Evolutionary conservation across 202 grass and related monocot species (phyloP).

Genomic region (Musa balbisiana): DNA sequence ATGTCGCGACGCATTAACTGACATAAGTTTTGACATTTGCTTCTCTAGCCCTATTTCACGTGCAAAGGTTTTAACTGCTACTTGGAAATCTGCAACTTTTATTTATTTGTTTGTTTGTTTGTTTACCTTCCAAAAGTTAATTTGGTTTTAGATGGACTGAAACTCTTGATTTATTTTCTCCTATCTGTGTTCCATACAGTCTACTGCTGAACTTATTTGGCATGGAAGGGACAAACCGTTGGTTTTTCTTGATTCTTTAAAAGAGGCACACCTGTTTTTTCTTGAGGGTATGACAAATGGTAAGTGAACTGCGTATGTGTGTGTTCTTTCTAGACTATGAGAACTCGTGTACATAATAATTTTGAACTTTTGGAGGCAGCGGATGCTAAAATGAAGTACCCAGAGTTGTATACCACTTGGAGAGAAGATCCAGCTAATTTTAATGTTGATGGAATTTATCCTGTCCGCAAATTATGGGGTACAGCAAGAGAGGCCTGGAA

Average conservation of each 20-base stretch:
- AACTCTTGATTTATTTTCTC: neutral
- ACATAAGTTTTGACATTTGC: slow-evolving; percentile 53
- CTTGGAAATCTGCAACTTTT: neutral
- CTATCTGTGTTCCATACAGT: slow-evolving; percentile 25
- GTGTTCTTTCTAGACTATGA: neutral
- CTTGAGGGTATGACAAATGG: slow-evolving; percentile 88
- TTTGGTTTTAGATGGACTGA: neutral
- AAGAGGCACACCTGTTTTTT: slow-evolving; percentile 80
- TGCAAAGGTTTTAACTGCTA: slow-evolving; percentile 43
- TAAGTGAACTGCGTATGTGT: slow-evolving; percentile 19
- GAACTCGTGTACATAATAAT: slow-evolving; percentile 2
- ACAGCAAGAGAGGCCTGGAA: slow-evolving; percentile 62
- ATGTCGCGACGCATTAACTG: slow-evolving; percentile 49
- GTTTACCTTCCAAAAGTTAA: neutral
- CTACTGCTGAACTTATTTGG: slow-evolving; percentile 62
- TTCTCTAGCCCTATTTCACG: slow-evolving; percentile 79
- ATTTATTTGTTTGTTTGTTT: neutral
- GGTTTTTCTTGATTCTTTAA: slow-evolving; percentile 65
- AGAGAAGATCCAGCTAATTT: slow-evolving; percentile 76
- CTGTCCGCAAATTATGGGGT: slow-evolving; percentile 47
- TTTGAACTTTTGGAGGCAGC: slow-evolving; percentile 46
- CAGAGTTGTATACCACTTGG: slow-evolving; percentile 64
- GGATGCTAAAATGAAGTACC: slow-evolving; percentile 76
- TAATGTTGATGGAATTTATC: slow-evolving; percentile 64
- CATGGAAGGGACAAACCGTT: slow-evolving; percentile 53